A percentile compares a stretch with the other conserved stretches of the same genome.
phyloP scores from a whole-genome alignment of 768 basidiomycete genomes.

The Kwoniella sp. region DNA sequence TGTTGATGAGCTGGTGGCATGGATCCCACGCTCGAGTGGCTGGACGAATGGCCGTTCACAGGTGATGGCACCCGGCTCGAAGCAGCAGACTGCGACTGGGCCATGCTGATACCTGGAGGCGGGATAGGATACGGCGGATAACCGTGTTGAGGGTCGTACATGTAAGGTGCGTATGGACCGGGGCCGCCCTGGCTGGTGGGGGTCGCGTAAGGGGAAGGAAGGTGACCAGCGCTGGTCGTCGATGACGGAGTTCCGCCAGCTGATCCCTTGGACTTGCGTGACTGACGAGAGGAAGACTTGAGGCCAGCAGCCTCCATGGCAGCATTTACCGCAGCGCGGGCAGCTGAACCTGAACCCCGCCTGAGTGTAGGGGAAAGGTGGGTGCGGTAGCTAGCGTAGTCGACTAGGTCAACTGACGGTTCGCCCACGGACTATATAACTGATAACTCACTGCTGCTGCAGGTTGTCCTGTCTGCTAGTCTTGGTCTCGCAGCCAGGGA shows the following conservation, averaged over 20 bases:
- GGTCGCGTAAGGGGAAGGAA: slow-evolving; percentile 40
- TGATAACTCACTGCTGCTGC: slow-evolving; percentile 58
- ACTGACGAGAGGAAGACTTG: slow-evolving; percentile 32
- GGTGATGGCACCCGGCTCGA: slow-evolving; percentile 42
- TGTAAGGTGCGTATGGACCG: slow-evolving; percentile 31
- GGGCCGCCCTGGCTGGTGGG: slow-evolving; percentile 36
- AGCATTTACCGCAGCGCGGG: slow-evolving; percentile 37
- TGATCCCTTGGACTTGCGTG: slow-evolving; percentile 42
- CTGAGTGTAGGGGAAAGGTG: slow-evolving; percentile 42
- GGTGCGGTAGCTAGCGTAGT: slow-evolving; percentile 35
- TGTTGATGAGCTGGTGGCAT: slow-evolving; percentile 27
- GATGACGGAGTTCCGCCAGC: slow-evolving; percentile 35
- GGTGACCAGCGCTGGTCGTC: slow-evolving; percentile 19
- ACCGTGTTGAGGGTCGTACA: slow-evolving; percentile 32
- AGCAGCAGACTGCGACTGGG: slow-evolving; percentile 26
- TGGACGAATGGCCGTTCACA: slow-evolving; percentile 32
- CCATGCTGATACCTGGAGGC: slow-evolving; percentile 20
- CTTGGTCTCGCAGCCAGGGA: slow-evolving; percentile 88
- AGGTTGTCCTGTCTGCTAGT: slow-evolving; percentile 89
- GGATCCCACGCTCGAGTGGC: slow-evolving; percentile 24
- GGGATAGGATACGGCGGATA: slow-evolving; percentile 29
- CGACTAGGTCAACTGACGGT: neutral
- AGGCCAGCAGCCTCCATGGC: slow-evolving; percentile 48
- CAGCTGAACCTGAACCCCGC: slow-evolving; percentile 40
- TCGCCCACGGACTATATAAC: no score